phyloP scores from a whole-genome alignment of 495 filamentous ascomycete species.

The Neurospora intermedia region DNA sequence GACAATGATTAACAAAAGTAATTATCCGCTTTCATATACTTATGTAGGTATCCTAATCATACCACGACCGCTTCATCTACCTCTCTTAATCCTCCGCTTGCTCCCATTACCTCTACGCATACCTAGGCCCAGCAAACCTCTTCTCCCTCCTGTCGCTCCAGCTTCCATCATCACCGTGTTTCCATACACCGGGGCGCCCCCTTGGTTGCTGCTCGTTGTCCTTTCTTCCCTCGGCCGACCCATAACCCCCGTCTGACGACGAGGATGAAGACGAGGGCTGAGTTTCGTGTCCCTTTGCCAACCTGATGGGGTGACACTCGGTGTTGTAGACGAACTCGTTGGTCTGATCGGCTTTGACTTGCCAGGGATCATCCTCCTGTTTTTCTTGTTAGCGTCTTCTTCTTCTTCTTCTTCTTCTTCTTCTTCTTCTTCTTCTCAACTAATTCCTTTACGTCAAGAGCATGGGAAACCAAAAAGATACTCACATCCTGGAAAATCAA shows the following conservation, averaged over 20 bases:
- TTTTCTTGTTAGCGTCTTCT: not conserved
- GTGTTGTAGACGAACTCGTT: slow-evolving; percentile 76
- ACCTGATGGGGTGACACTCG: slow-evolving; percentile 68
- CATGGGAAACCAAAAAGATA: too few species aligned
- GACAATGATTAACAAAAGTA: not conserved
- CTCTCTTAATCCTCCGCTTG: not conserved
- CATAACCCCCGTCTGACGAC: not conserved
- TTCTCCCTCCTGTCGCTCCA: not conserved
- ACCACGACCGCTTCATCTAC: not conserved
- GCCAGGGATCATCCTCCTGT: slow-evolving; percentile 46
- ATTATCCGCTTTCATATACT: too few species aligned
- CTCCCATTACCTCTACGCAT: not conserved
- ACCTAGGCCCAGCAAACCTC: not conserved
- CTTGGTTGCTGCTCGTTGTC: not conserved
- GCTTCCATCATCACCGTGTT: not conserved
- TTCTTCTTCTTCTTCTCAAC: too few species aligned
- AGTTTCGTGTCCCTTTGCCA: slow-evolving; percentile 17
- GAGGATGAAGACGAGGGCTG: not conserved
- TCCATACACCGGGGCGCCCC: not conserved
- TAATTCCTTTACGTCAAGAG: too few species aligned
- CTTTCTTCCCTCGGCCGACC: not conserved
- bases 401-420: too few species aligned
- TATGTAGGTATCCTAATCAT: not conserved
- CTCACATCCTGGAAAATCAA: slow-evolving; percentile 38
- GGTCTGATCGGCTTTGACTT: slow-evolving; percentile 45